Evolutionary conservation across 2,329 filamentous ascomycete genomes (phyloP).

Genomic region (Colletotrichum cereale): DNA sequence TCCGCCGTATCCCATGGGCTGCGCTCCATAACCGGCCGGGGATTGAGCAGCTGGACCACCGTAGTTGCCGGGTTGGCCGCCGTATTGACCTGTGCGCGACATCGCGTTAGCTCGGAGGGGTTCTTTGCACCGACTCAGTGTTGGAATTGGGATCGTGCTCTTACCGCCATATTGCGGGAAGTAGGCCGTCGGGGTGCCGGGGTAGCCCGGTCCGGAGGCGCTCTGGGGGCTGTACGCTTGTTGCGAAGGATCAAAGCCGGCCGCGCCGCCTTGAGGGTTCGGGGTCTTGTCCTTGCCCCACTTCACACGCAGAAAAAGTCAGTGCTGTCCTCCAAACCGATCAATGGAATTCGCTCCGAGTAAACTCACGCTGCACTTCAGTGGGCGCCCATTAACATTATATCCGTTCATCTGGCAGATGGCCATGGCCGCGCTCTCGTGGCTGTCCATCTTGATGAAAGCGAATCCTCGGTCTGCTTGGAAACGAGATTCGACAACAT

Average conservation of each 20-base stretch:
- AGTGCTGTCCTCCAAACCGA: slow-evolving; percentile 27
- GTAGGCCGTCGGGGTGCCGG: slow-evolving; percentile 82
- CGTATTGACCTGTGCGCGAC: slow-evolving; percentile 61
- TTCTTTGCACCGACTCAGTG: neutral
- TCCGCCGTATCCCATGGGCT: slow-evolving; percentile 78
- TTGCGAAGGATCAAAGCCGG: slow-evolving; percentile 85
- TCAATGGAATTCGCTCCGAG: neutral
- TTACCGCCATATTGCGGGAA: slow-evolving; percentile 94
- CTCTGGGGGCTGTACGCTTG: slow-evolving; percentile 79
- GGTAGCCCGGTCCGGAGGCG: slow-evolving; percentile 78
- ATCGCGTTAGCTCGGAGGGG: slow-evolving; percentile 45
- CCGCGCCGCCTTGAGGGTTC: slow-evolving; percentile 64
- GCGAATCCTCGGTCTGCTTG: slow-evolving; percentile 98
- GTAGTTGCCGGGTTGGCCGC: slow-evolving; percentile 77
- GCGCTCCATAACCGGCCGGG: slow-evolving; percentile 72
- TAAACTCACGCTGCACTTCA: slow-evolving; percentile 96
- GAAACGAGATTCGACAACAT: slow-evolving; percentile 96
- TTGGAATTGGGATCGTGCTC: slow-evolving; percentile 45
- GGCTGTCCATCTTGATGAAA: slow-evolving; percentile 99
- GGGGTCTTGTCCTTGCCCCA: slow-evolving; percentile 99
- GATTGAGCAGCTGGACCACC: slow-evolving; percentile 72
- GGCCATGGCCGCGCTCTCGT: slow-evolving; percentile 98
- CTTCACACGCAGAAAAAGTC: slow-evolving; percentile 60
- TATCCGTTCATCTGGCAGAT: slow-evolving; percentile 99
- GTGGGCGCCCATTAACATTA: slow-evolving; percentile 94